These are phyloP conservation scores for Cladorrhinum sp. DNA, from an alignment of 2,329 filamentous ascomycete species.

Conservation along the genomic window DNA sequence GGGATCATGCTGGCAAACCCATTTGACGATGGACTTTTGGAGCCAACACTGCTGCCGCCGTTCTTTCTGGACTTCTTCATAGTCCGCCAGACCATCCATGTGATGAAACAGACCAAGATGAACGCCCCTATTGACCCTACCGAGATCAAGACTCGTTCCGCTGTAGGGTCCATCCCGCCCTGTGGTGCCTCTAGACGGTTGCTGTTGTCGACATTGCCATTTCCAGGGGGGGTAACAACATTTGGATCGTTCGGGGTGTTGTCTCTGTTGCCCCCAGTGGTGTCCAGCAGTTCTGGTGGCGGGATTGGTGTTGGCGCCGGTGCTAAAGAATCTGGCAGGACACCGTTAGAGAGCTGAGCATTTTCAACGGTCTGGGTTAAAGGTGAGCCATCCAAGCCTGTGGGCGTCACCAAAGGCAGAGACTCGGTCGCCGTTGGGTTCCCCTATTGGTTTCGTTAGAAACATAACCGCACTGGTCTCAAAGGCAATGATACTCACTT, in stretches of 20 bases:
- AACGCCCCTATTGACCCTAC: conserved; percentile 41
- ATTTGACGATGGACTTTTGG: conserved; percentile 14
- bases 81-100: conserved; percentile 44
- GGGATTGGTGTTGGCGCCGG: conserved; percentile 11
- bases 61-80: conserved; percentile 34
- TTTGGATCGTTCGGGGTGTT: neutral
- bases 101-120: conserved; percentile 43
- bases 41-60: conserved; percentile 20
- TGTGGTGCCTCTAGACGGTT: conserved; percentile 12
- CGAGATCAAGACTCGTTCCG: conserved; percentile 34
- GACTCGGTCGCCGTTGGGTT: conserved; percentile 13
- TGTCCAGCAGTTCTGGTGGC: conserved; percentile 8
- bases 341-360: neutral
- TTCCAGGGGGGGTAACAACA: neutral
- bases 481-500: conserved; percentile 14
- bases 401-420: conserved; percentile 11
- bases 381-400: neutral
- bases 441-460: conserved; percentile 8
- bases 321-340: neutral
- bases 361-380: neutral
- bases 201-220: conserved; percentile 6
- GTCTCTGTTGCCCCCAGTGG: conserved; percentile 4
- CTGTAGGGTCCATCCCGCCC: conserved; percentile 24
- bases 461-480: neutral
- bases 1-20: conserved; percentile 35